Conservation (phyloP, 257 asterid genomes). For the Oldenlandia corymbosa region DNA sequence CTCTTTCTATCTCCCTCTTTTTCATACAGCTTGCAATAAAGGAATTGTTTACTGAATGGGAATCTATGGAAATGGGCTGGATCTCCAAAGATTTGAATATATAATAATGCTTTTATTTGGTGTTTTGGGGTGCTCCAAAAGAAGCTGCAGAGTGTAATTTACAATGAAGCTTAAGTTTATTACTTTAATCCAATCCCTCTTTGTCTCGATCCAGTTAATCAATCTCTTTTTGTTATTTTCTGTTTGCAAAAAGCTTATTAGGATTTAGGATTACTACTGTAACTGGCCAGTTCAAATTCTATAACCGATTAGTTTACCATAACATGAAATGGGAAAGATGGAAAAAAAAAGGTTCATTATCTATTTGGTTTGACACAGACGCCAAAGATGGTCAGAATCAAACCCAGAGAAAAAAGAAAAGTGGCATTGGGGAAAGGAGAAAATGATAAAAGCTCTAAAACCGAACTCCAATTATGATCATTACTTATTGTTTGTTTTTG, state of each 20-base stretch:
- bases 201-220: conserved; percentile 38
- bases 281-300: conserved; percentile 14
- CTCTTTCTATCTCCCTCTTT: conserved; percentile 9
- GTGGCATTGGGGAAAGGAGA: conserved; percentile 38
- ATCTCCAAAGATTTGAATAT: conserved; percentile 56
- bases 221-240: conserved; percentile 51
- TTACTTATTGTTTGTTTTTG: conserved; percentile 1
- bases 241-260: too few relatives aligned
- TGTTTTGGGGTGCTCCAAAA: conserved; percentile 60
- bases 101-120: conserved; percentile 31
- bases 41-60: conserved; percentile 25
- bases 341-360: too few relatives aligned
- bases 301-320: conserved; percentile 15
- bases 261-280: conserved; percentile 29
- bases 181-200: conserved; percentile 30
- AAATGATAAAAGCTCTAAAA: conserved; percentile 11
- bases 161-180: conserved; percentile 31
- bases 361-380: too few relatives aligned
- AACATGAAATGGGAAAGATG: too few relatives aligned
- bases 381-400: conserved; percentile 40
- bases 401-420: conserved; percentile 18
- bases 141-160: conserved; percentile 52
- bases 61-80: conserved; percentile 60
- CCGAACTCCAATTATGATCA: too few relatives aligned
- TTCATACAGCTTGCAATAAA: conserved; percentile 2